Evolutionary conservation across 2,329 filamentous ascomycete genomes (phyloP).

Genomic region (Dactylellina leptospora): DNA sequence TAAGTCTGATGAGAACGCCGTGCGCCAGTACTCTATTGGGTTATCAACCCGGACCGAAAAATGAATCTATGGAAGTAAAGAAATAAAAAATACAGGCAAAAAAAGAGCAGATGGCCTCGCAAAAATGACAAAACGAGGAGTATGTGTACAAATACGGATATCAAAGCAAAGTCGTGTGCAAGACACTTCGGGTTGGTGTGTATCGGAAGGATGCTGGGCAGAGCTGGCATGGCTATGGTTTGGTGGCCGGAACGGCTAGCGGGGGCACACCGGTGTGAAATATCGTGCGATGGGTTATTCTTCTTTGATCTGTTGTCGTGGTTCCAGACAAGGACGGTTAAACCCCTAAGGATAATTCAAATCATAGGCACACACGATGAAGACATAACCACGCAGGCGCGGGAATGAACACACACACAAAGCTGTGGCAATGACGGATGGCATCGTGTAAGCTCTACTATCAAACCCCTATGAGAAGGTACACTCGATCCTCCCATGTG

Average conservation of each 20-base stretch:
- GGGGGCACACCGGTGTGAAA: slow-evolving; percentile 31
- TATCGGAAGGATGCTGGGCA: slow-evolving; percentile 44
- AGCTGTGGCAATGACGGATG: slow-evolving; percentile 53
- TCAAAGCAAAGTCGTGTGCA: slow-evolving; percentile 45
- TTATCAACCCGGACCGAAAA: slow-evolving; percentile 6
- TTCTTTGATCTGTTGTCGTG: slow-evolving; percentile 44
- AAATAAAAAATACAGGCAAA: too few species aligned
- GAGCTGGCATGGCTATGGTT: slow-evolving; percentile 54
- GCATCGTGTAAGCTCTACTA: slow-evolving; percentile 54
- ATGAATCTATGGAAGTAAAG: slow-evolving; percentile 24
- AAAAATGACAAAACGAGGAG: slow-evolving; percentile 14
- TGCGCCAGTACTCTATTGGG: slow-evolving; percentile 40
- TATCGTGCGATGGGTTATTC: slow-evolving; percentile 33
- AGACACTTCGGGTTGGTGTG: slow-evolving; percentile 37
- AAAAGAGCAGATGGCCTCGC: slow-evolving; percentile 39
- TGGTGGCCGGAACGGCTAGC: slow-evolving; percentile 54
- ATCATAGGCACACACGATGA: slow-evolving; percentile 54
- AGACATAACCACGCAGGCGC: slow-evolving; percentile 53
- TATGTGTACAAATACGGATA: slow-evolving; percentile 44
- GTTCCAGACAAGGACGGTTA: slow-evolving; percentile 53
- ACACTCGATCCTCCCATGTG: slow-evolving; percentile 50
- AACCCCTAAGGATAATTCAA: slow-evolving; percentile 54
- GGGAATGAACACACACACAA: slow-evolving; percentile 54
- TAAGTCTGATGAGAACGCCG: slow-evolving; percentile 52
- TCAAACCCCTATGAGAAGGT: slow-evolving; percentile 54